A percentile compares a stretch with the other conserved stretches of the same genome.
Evolutionary conservation across 202 grass and related monocot genomes (phyloP).

Genomic region (Brachypodium distachyon): DNA sequence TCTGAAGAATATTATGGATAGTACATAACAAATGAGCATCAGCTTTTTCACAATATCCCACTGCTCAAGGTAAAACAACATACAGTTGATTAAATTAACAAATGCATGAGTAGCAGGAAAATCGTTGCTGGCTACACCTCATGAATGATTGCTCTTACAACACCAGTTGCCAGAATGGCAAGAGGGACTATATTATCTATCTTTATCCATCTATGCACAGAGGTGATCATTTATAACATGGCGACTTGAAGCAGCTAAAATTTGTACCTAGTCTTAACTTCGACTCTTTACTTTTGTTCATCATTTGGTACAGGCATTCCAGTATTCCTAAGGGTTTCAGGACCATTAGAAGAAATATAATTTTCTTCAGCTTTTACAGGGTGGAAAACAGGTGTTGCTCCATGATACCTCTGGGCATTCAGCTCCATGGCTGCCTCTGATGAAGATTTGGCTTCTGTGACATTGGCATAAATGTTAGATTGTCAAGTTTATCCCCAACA

Average conservation of each 20-base stretch:
- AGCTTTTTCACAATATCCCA: background rate
- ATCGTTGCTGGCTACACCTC: slow-evolving; percentile 16
- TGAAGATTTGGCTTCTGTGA: slow-evolving; percentile 25
- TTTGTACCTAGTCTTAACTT: background rate
- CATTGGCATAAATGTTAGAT: background rate
- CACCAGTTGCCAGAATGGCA: slow-evolving; percentile 9
- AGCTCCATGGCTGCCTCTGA: slow-evolving; percentile 19
- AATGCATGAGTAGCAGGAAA: slow-evolving; percentile 10
- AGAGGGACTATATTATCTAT: slow-evolving; percentile 10
- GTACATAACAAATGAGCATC: background rate
- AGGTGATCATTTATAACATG: slow-evolving; percentile 9
- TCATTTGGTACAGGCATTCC: background rate
- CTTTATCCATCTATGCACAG: slow-evolving; percentile 29
- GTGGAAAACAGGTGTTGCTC: background rate
- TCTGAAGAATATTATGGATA: background rate
- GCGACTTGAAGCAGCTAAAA: background rate
- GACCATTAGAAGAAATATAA: background rate
- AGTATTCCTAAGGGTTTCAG: background rate
- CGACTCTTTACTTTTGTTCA: slow-evolving; percentile 1
- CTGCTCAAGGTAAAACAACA: background rate
- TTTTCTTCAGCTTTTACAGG: slow-evolving; percentile 3
- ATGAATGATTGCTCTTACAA: slow-evolving; percentile 30
- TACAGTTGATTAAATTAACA: slow-evolving; percentile 21
- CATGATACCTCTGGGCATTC: background rate
- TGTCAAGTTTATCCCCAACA: background rate